A percentile compares a stretch with the other conserved stretches of the same genome.
phyloP scores from a whole-genome alignment of 139 green algal genomes.

The Spirogloea muscicola region DNA sequence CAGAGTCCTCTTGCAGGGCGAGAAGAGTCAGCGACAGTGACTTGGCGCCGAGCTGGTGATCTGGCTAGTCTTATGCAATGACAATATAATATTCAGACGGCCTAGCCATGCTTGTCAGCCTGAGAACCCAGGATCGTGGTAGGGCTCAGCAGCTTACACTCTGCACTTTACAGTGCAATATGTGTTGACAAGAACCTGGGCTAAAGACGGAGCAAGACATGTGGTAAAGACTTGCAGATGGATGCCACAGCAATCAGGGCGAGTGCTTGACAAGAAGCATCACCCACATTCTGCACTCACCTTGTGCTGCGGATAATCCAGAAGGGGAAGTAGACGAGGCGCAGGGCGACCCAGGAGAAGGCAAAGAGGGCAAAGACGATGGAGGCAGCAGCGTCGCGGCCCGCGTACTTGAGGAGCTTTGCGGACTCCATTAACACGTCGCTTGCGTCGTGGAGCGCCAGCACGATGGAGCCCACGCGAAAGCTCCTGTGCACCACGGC shows the following conservation, averaged over 20 bases:
- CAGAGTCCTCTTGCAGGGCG: background rate
- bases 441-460: slow-evolving; percentile 71
- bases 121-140: too few relatives aligned
- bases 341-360: slow-evolving; percentile 54
- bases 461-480: slow-evolving; percentile 65
- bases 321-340: slow-evolving; percentile 56
- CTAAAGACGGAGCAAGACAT: background rate
- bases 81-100: too few relatives aligned
- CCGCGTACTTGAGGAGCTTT: slow-evolving; percentile 65
- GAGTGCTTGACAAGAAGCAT: background rate
- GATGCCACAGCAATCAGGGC: background rate
- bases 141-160: background rate
- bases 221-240: background rate
- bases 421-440: slow-evolving; percentile 73
- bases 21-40: background rate
- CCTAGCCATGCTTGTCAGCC: too few relatives aligned
- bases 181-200: background rate
- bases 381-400: slow-evolving; percentile 38
- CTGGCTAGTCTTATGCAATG: background rate
- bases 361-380: slow-evolving; percentile 58
- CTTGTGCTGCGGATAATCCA: slow-evolving; percentile 52
- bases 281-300: background rate
- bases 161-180: background rate
- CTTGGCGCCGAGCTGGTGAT: background rate
- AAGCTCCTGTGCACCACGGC: slow-evolving; percentile 53